Evolutionary conservation across 176 grass and related monocot species (phyloP).

Genomic region (Phragmites australis): DNA sequence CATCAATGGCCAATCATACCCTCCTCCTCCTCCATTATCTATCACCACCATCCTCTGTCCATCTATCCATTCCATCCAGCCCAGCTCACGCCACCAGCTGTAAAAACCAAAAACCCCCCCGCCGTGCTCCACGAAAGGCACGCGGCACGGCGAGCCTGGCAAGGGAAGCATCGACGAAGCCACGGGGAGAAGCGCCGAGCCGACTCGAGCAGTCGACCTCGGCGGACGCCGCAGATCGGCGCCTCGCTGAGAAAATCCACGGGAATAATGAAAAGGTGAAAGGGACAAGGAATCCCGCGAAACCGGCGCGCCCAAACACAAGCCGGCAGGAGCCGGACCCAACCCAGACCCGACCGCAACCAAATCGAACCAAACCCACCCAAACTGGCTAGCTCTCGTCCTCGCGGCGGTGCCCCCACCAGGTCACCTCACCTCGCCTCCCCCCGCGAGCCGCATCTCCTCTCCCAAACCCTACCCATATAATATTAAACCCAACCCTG

Average conservation of each 20-base stretch:
- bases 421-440: background rate
- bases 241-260: background rate
- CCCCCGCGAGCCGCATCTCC: slow-evolving; percentile 4
- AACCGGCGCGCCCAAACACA: background rate
- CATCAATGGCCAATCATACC: slow-evolving; percentile 50
- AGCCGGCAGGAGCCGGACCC: background rate
- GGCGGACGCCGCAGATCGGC: background rate
- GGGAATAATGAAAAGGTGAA: slow-evolving; percentile 13
- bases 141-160: background rate
- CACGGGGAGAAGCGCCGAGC: background rate
- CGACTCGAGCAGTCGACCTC: background rate
- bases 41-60: background rate
- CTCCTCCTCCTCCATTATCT: background rate
- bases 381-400: too few species aligned
- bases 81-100: background rate
- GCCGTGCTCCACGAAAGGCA: background rate
- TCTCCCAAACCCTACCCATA: slow-evolving; percentile 57
- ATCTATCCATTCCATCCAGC: background rate
- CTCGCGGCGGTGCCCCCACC: background rate
- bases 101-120: slow-evolving; percentile 18
- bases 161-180: slow-evolving; percentile 8
- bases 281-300: slow-evolving; percentile 37
- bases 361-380: slow-evolving; percentile 6
- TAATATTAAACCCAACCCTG: slow-evolving; percentile 55
- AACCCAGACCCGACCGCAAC: background rate